Conservation (phyloP, 179 eudicot genomes). For the Spergularia azorica region DNA sequence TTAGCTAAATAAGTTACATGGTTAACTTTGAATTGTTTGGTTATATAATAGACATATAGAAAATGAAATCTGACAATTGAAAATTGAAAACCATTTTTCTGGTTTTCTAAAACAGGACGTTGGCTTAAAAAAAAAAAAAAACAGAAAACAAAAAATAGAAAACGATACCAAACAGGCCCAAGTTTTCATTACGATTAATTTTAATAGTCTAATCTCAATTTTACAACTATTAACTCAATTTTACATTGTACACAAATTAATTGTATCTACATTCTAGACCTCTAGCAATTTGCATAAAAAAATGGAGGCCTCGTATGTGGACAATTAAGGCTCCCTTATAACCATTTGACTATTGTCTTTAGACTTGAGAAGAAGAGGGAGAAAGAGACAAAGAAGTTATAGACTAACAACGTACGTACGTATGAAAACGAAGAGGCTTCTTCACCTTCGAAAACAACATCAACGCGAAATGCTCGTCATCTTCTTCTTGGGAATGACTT, state of each 20-base stretch:
- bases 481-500: constrained; percentile 38
- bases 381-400: neutral
- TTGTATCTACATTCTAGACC: no score
- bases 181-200: no score
- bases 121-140: neutral
- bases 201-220: no score
- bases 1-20: no score
- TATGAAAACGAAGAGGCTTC: neutral
- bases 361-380: constrained; percentile 19
- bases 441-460: constrained; percentile 36
- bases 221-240: no score
- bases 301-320: neutral
- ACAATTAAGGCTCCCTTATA: constrained; percentile 18
- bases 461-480: constrained; percentile 39
- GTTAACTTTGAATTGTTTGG: no score
- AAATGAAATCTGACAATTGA: no score
- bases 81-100: no score
- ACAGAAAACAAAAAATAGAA: neutral
- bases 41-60: no score
- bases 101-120: no score
- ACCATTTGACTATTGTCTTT: constrained; percentile 26
- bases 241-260: no score
- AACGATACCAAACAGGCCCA: neutral
- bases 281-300: neutral
- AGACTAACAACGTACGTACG: constrained; percentile 14